These are phyloP conservation scores for Entomortierella chlamydospora DNA, from an alignment of 192 early-diverging fungal genomes.

Conservation along the genomic window DNA sequence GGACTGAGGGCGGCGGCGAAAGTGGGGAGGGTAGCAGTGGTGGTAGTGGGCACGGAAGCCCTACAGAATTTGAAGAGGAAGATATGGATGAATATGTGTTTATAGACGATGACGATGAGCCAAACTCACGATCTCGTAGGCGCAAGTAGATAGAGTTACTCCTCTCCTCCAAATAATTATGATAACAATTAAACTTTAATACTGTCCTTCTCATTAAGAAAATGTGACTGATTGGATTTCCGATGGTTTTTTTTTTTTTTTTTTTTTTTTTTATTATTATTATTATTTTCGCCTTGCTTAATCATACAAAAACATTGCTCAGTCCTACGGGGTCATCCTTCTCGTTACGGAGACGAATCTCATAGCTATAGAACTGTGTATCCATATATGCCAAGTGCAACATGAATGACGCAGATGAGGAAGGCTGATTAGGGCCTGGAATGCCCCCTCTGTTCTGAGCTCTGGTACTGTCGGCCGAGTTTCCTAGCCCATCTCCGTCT, in stretches of 20 bases:
- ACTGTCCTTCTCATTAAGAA: no score
- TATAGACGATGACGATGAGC: conserved; percentile 15
- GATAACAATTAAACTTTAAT: no score
- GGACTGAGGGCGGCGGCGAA: neutral
- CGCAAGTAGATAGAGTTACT: neutral
- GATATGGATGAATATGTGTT: conserved; percentile 34
- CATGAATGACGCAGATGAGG: conserved; percentile 17
- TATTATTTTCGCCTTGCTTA: no score
- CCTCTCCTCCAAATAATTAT: no score
- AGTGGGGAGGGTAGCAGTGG: conserved; percentile 25
- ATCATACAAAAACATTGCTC: conserved; percentile 39
- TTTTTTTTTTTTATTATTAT: no score
- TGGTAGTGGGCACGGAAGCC: conserved; percentile 29
- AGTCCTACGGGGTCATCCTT: conserved; percentile 33
- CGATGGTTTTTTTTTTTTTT: no score
- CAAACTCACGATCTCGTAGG: neutral
- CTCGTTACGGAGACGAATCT: conserved; percentile 36
- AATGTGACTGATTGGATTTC: no score
- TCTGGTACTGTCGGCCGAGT: no score
- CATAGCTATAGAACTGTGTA: conserved; percentile 33
- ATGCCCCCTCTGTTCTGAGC: neutral
- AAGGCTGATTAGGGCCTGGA: neutral
- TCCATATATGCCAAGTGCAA: conserved; percentile 40
- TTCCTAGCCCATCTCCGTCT: neutral
- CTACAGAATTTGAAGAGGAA: conserved; percentile 18